These are phyloP conservation scores for Lepidium didymum DNA, from an alignment of 345 rosid species.

Conservation along the genomic window DNA sequence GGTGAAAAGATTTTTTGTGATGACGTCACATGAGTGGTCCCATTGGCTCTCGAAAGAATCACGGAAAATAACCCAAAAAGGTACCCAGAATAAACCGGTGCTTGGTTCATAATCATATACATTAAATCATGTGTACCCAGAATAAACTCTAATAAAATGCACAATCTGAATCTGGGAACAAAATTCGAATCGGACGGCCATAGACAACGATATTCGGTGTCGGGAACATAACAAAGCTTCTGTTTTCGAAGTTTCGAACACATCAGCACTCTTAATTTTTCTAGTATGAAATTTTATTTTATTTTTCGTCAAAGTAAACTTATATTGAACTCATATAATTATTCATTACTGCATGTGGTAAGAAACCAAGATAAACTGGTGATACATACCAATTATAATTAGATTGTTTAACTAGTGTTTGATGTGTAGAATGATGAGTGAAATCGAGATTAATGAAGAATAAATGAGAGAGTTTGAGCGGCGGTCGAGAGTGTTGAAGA, in stretches of 20 bases:
- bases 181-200: neutral
- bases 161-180: neutral
- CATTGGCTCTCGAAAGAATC: neutral
- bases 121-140: neutral
- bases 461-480: no score
- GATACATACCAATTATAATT: no score
- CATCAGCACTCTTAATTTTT: neutral
- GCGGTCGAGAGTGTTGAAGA: no score
- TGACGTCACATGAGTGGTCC: slow-evolving; percentile 5
- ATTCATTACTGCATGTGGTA: no score
- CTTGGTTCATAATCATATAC: neutral
- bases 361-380: no score
- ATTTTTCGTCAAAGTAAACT: no score
- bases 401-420: no score
- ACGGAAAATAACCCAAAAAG: neutral
- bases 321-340: no score
- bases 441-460: no score
- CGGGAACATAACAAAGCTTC: neutral
- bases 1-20: neutral
- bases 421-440: no score
- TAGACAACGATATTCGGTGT: neutral
- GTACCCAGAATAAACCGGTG: neutral
- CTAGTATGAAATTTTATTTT: no score
- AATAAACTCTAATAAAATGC: neutral
- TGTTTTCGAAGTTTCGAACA: neutral